Evolutionary conservation across 768 basidiomycete species (phyloP).

Genomic region (Glaciozyma antarctica): DNA sequence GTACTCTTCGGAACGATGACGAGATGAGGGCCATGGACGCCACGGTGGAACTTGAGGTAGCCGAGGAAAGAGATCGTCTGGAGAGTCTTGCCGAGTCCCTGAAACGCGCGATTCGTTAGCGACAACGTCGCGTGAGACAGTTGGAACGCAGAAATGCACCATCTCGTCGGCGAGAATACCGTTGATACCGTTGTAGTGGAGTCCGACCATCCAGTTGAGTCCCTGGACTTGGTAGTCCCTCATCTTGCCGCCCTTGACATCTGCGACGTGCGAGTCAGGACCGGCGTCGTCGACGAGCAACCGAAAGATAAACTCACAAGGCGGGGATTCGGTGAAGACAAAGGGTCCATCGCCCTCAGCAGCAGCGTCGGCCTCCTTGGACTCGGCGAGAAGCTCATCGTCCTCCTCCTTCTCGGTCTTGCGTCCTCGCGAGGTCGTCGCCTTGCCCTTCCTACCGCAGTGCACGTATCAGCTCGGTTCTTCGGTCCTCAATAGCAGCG

Average conservation of each 20-base stretch:
- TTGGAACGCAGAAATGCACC: slow-evolving; percentile 41
- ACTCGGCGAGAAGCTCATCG: slow-evolving; percentile 78
- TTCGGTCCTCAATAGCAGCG: not conserved
- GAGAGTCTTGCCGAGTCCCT: slow-evolving; percentile 96
- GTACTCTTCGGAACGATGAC: slow-evolving; percentile 99
- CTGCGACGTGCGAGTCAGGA: slow-evolving; percentile 41
- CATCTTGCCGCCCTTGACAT: slow-evolving; percentile 76
- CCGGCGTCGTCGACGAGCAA: not conserved
- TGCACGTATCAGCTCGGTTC: not conserved
- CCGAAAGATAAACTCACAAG: slow-evolving; percentile 50
- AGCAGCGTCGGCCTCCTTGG: slow-evolving; percentile 46
- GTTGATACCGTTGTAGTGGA: slow-evolving; percentile 92
- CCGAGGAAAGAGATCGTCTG: slow-evolving; percentile 96
- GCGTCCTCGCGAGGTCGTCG: slow-evolving; percentile 56
- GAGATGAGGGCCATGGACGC: slow-evolving; percentile 72
- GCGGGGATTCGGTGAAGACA: slow-evolving; percentile 88
- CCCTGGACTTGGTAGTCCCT: slow-evolving; percentile 91
- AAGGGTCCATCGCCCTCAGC: slow-evolving; percentile 81
- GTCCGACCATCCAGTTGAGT: slow-evolving; percentile 90
- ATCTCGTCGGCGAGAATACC: slow-evolving; percentile 98
- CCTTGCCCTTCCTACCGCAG: slow-evolving; percentile 10
- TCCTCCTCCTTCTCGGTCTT: slow-evolving; percentile 99
- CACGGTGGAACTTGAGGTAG: slow-evolving; percentile 77
- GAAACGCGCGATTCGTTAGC: slow-evolving; percentile 1
- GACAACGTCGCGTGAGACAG: not conserved